phyloP scores from a whole-genome alignment of 306 rosid species.

The Casuarina glauca region DNA sequence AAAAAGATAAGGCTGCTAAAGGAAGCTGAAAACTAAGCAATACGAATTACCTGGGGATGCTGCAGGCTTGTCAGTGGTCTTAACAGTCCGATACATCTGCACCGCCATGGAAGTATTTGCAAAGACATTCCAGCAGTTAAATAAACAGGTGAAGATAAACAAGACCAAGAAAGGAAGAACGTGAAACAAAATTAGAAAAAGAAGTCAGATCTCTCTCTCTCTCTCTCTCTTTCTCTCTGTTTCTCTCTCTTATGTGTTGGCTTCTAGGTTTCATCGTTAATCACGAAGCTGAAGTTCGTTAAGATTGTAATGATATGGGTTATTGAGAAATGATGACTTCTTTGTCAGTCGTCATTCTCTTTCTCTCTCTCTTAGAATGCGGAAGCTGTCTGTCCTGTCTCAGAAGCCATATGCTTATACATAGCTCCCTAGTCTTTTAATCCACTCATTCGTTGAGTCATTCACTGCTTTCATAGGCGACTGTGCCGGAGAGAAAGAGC shows the following conservation, averaged over 20 bases:
- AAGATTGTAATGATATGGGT: constrained; percentile 44
- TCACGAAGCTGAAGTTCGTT: constrained; percentile 74
- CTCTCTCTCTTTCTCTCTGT: constrained; percentile 14
- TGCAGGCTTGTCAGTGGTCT: constrained; percentile 92
- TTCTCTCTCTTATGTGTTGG: constrained; percentile 9
- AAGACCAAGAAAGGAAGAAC: not conserved
- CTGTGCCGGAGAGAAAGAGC: constrained; percentile 40
- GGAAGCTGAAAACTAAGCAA: constrained; percentile 38
- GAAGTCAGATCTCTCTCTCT: constrained; percentile 19
- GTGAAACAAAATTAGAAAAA: not conserved
- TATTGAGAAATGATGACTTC: constrained; percentile 75
- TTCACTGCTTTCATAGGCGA: constrained; percentile 49
- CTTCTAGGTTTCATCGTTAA: constrained; percentile 45
- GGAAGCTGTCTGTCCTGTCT: constrained; percentile 44
- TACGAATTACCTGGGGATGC: constrained; percentile 93
- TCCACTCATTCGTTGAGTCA: constrained; percentile 34
- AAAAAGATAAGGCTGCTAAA: constrained; percentile 29
- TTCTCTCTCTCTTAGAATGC: constrained; percentile 30
- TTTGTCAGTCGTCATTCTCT: constrained; percentile 34
- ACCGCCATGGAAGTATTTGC: constrained; percentile 23
- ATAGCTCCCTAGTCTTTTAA: constrained; percentile 21
- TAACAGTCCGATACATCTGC: constrained; percentile 97
- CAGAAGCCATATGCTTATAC: constrained; percentile 45
- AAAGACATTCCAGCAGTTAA: constrained; percentile 11
- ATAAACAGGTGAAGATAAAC: constrained; percentile 6